Base-by-base conservation (phyloP, 495 filamentous ascomycete genomes). In the Penicillium bialowiezense region DNA sequence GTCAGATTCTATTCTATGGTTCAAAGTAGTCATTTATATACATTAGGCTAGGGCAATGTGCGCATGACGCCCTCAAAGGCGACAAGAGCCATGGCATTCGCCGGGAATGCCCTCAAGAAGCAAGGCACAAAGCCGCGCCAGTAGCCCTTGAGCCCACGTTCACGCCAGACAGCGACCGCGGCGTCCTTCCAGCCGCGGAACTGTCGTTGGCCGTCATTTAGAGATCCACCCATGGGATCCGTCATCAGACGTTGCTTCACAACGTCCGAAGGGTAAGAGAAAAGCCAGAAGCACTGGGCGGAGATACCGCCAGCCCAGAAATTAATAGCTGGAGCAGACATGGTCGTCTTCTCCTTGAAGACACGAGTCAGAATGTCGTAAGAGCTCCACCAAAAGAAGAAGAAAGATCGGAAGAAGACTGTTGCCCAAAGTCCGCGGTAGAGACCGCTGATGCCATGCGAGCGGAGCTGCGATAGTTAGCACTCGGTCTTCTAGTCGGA, bases 171-270 rank as follows among this genome's bases (percentile, higher is more conserved):
- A 9, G 86, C 81, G 50, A 61, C 72, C 13, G 89, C 91, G 1
- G 93, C 92, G 55, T 90, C 83, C 58, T 73, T 82, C 93, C 93
- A 98, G 41, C 77, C 73, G 17, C 62, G 75, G 66, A 91, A 96
- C 58, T 73, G 76, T 49, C 83, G 75, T 58, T 81, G 68, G 6
- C 88, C 87, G 52, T 89, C 88, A 8, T 75, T 74, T 14, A 89
- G 65, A 9, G 77, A 77, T 0, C 85, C 82, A 4, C 85, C 92
- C 52, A 98, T 70, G 1, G 84, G 81, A 64, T 97, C 93, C 15
- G 91, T 95, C 93, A 98, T 97, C 42, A 98, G 83, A n/a, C 90
- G 82, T 68, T 97, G 92, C 74, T 98, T 98, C 18, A 98, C 87
- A 12, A 97, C 92, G 61, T 98, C 93, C 24, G 84, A 86, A 10